A percentile compares a stretch with the other conserved stretches of the same genome.
Conservation (phyloP, 768 basidiomycete species). For the Lentinula aciculospora region DNA sequence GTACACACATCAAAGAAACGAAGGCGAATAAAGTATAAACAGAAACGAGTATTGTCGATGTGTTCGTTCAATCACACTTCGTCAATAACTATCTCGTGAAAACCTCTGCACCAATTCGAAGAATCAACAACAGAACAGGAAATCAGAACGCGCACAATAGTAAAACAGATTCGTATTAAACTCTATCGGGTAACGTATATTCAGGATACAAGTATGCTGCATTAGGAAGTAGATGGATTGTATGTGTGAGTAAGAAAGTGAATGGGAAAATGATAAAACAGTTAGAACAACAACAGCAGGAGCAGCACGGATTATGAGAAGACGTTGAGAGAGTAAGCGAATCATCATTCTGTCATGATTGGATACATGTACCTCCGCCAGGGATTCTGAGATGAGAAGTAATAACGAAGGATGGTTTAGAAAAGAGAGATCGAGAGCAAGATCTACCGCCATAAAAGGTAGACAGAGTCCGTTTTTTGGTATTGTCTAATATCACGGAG, state of each 20-base stretch:
- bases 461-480: neutral
- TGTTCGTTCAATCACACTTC: neutral
- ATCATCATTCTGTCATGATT: conserved; percentile 1
- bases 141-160: neutral
- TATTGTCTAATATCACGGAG: neutral
- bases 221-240: neutral
- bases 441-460: neutral
- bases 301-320: neutral
- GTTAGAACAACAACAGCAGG: neutral
- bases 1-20: too few species aligned
- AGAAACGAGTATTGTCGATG: neutral
- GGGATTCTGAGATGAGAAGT: neutral
- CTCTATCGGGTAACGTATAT: neutral
- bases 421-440: neutral
- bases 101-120: neutral
- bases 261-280: neutral
- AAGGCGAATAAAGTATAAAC: too few species aligned
- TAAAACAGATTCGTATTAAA: neutral
- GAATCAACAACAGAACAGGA: neutral
- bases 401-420: neutral
- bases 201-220: neutral
- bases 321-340: neutral
- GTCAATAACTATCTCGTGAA: neutral
- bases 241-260: neutral
- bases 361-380: neutral